These are phyloP conservation scores for Zygosaccharomyces rouxii DNA, from an alignment of 805 yeast species.

Conservation along the genomic window DNA sequence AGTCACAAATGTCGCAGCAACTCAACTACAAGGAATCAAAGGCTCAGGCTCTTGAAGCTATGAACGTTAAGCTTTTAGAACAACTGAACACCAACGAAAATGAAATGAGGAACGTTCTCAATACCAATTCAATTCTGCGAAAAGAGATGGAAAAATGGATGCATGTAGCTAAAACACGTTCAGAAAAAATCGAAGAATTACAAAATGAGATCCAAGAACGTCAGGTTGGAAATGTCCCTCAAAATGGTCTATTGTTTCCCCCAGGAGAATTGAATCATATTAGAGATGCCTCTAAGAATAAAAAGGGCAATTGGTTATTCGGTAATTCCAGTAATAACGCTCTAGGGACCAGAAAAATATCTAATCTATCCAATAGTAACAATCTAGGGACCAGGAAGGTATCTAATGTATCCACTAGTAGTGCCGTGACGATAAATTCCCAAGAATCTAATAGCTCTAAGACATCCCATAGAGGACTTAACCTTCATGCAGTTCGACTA, in stretches of 20 bases:
- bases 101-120: conserved; percentile 17
- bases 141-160: conserved; percentile 18
- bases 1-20: conserved; percentile 10
- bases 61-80: conserved; percentile 24
- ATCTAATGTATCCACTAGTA: conserved; percentile 14
- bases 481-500: conserved; percentile 17
- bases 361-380: conserved; percentile 13
- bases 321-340: conserved; percentile 7
- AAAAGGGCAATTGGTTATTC: conserved; percentile 14
- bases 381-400: conserved; percentile 16
- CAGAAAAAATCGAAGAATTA: conserved; percentile 14
- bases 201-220: conserved; percentile 14
- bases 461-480: conserved; percentile 22
- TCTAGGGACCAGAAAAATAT: conserved; percentile 16
- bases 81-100: conserved; percentile 22
- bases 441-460: conserved; percentile 13
- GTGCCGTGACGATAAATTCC: conserved; percentile 13
- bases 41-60: conserved; percentile 17
- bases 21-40: conserved; percentile 12
- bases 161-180: conserved; percentile 13
- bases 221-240: not conserved
- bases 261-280: conserved; percentile 2
- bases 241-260: not conserved
- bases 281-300: conserved; percentile 9
- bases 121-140: conserved; percentile 15